These are phyloP conservation scores for Colletotrichum tanaceti DNA, from an alignment of 2,329 filamentous ascomycete species.

Conservation along the genomic window DNA sequence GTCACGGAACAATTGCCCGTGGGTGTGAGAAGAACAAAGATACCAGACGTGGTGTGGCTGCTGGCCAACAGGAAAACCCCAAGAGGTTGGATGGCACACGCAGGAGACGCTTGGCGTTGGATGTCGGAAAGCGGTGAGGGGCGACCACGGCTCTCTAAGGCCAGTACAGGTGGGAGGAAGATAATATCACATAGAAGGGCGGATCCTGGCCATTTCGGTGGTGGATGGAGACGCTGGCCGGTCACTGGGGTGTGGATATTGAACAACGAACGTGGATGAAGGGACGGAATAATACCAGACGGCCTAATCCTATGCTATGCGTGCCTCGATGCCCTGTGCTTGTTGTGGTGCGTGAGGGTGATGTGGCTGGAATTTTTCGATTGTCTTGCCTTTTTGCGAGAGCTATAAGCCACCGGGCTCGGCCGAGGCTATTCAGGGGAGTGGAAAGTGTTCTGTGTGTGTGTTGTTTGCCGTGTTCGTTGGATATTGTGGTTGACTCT, in stretches of 20 bases:
- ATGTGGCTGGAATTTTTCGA: constrained; percentile 1
- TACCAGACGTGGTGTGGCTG: constrained; percentile 21
- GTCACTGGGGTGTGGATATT: not conserved
- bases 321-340: not conserved
- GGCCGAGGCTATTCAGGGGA: constrained; percentile 19
- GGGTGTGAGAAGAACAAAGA: constrained; percentile 18
- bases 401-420: constrained; percentile 13
- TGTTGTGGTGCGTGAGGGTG: not conserved
- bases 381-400: not conserved
- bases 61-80: constrained; percentile 11
- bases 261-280: not conserved
- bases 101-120: constrained; percentile 21
- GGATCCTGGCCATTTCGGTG: not conserved
- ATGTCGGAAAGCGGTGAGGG: not conserved
- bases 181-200: not conserved
- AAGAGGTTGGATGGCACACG: constrained; percentile 14
- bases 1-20: constrained; percentile 13
- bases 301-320: constrained; percentile 1
- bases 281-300: constrained; percentile 31
- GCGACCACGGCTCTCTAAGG: not conserved
- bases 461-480: not conserved
- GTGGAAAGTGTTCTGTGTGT: not conserved
- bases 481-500: not conserved
- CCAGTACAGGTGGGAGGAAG: not conserved
- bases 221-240: not conserved